Conservation (phyloP, 2,329 filamentous ascomycete species). For the Cercospora sp. region DNA sequence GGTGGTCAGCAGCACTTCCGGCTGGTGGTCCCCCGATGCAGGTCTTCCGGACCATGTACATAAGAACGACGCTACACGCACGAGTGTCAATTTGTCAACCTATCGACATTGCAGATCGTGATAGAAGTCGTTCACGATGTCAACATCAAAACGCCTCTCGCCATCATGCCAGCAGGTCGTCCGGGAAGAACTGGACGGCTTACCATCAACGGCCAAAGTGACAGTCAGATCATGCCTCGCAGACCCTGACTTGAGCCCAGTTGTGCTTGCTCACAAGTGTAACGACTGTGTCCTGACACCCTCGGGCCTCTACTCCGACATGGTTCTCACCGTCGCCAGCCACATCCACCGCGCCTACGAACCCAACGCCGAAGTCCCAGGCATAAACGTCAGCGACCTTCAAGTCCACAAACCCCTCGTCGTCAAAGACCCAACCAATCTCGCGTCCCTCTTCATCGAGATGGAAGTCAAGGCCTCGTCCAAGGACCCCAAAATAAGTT, state of each 20-base stretch:
- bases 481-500: not conserved
- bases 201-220: constrained; percentile 20
- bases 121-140: not conserved
- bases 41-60: not conserved
- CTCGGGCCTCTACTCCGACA: constrained; percentile 38
- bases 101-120: not conserved
- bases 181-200: constrained; percentile 19
- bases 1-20: not conserved
- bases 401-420: constrained; percentile 34
- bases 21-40: not conserved
- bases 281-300: constrained; percentile 38
- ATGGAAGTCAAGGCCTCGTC: constrained; percentile 25
- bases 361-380: constrained; percentile 19
- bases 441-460: constrained; percentile 31
- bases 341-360: constrained; percentile 28
- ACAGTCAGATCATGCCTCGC: constrained; percentile 32
- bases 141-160: constrained; percentile 20
- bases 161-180: constrained; percentile 31
- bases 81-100: not conserved
- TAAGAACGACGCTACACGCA: not conserved
- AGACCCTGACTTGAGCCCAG: constrained; percentile 27
- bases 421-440: constrained; percentile 23
- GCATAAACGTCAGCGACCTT: constrained; percentile 32
- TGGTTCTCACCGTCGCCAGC: constrained; percentile 35
- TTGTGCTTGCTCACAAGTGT: constrained; percentile 38